Base-by-base conservation (phyloP, 805 yeast genomes). In the Brettanomyces sp. region DNA sequence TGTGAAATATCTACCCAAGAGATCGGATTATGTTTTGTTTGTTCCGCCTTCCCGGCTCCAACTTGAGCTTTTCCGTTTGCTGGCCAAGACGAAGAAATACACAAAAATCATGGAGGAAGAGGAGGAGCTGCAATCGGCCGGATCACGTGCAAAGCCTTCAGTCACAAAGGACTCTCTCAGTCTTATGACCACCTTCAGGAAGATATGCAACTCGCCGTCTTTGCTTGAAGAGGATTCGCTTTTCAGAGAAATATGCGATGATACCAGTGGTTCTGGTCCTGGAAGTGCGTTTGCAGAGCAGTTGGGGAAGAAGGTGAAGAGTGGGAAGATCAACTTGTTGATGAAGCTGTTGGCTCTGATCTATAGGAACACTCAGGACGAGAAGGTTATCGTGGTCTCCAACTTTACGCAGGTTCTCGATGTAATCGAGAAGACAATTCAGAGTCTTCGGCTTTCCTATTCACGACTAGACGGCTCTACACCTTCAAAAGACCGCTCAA, bases 401-500 rank as follows among this genome's bases (percentile, higher is more conserved):
- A 88, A 91, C 51, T 90, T 80, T 51, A 91, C 97, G 0, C 83
- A 85, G 55, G 88, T 96, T 0, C 69, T 91, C 33, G 95, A 91
- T 57, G 62, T 93, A 4, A 64, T 90, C 14, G 88, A 87, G 56
- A 61, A 64, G 4, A 53, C 83, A 3, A 56, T 89, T 39, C 62
- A 61, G 5, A 70, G 76, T 11, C 56, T 75, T 25, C 71, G 74
- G 40, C 54, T 81, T 50, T 57, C 75, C 1, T 83, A 70, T 56
- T 61, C 72, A 5, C 68, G 98, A 39, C 63, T 93, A 5, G 99
- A 93, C 64, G 99, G 99, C 0, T 70, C 85, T 1, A 87, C 95
- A 0, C 84, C 88, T 0, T 72, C 79, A 30, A 77, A 75, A 36
- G 68, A 72, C 41, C 67, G 99, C 36, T 84, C 80, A 47, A 61